A percentile compares a stretch with the other conserved stretches of the same genome.
Conservation (phyloP, 1,139 yeast genomes). For the Fermentozyma sake region DNA sequence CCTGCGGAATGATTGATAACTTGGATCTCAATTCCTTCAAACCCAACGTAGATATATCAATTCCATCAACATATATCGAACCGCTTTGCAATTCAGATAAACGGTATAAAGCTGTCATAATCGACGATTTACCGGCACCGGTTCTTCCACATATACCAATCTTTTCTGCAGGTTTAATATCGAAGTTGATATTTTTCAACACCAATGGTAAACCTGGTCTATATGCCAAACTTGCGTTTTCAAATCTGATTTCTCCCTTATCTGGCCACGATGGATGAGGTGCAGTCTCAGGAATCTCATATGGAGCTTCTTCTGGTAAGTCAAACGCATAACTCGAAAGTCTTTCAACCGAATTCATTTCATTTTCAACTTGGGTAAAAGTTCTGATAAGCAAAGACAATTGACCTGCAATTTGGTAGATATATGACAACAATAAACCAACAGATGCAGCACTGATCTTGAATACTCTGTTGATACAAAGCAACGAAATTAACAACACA, state of each 20-base stretch:
- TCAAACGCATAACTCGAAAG: constrained; percentile 59
- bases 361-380: constrained; percentile 70
- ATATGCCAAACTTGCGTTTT: constrained; percentile 60
- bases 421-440: constrained; percentile 66
- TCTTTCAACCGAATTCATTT: constrained; percentile 85
- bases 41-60: constrained; percentile 55
- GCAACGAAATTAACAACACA: constrained; percentile 47
- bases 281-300: constrained; percentile 38
- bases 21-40: constrained; percentile 54
- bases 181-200: constrained; percentile 48
- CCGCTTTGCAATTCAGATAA: constrained; percentile 55
- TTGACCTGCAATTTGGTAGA: constrained; percentile 45
- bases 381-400: constrained; percentile 48
- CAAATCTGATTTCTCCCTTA: constrained; percentile 50
- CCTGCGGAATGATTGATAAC: constrained; percentile 74
- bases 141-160: constrained; percentile 78
- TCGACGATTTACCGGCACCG: constrained; percentile 75
- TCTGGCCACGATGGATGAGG: constrained; percentile 49
- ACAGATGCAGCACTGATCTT: constrained; percentile 59
- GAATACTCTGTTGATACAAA: constrained; percentile 64
- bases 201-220: constrained; percentile 75
- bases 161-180: constrained; percentile 51
- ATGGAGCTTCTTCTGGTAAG: constrained; percentile 38
- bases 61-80: constrained; percentile 50
- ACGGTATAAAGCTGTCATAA: constrained; percentile 63